Percentiles rank a stretch among this genome's conserved stretches.
These are phyloP conservation scores for Fraxinus sp. DNA, from an alignment of 305 asterid genomes.

Conservation along the genomic window DNA sequence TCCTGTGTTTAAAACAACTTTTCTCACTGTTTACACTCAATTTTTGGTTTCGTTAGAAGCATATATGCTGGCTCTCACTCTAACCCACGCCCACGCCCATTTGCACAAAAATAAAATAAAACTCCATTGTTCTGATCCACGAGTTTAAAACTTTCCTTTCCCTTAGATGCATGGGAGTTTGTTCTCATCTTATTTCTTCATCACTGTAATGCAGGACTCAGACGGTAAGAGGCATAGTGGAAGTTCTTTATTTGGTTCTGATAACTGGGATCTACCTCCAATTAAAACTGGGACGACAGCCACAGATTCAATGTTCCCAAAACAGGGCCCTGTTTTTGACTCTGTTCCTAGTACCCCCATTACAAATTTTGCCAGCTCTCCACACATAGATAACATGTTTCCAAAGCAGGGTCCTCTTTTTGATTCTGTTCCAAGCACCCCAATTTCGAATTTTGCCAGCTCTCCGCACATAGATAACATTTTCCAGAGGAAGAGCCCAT, in stretches of 20 bases:
- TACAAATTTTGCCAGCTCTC: conserved; percentile 41
- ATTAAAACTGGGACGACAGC: conserved; percentile 52
- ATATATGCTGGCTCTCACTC: neutral
- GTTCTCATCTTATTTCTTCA: conserved; percentile 8
- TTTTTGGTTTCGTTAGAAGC: neutral
- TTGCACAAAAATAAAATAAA: neutral
- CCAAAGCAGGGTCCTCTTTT: conserved; percentile 49
- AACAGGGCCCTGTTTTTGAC: conserved; percentile 66
- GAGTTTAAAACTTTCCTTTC: neutral
- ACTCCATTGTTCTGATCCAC: neutral
- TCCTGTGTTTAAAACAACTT: neutral
- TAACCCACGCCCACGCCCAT: neutral
- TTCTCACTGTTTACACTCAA: neutral
- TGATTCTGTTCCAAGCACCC: conserved; percentile 60
- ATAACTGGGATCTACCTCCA: conserved; percentile 69
- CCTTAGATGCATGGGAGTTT: neutral
- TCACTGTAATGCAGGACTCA: conserved; percentile 44
- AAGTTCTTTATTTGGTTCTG: conserved; percentile 50
- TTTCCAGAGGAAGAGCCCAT: conserved; percentile 34
- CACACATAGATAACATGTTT: conserved; percentile 50
- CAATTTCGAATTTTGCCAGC: conserved; percentile 32
- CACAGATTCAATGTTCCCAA: conserved; percentile 36
- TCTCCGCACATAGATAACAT: conserved; percentile 33
- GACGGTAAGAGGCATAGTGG: conserved; percentile 38
- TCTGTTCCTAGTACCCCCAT: conserved; percentile 83